Evolutionary conservation across 225 moss, liverwort and hornwort species (phyloP), one percentile per base, ranked within the genome.

Genomic region (Asterella californica): DNA sequence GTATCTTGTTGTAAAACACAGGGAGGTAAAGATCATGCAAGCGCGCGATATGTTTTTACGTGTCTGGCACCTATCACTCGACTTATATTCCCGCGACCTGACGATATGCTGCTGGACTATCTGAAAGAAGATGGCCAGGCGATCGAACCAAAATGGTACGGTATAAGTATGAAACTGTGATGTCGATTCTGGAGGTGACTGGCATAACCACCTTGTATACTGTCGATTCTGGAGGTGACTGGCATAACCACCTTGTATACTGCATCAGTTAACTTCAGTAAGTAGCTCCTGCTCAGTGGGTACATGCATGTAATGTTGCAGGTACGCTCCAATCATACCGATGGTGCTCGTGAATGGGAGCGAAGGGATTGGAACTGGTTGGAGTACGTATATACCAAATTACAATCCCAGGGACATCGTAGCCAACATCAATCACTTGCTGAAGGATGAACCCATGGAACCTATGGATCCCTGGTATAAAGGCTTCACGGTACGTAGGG

Each of bases 21-120:
- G 94, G 99, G 99, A 85, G 99, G 99, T 2, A 99, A 99, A 82
- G 95, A 99, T 81, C 92, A 91, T 83, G 99, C 99, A n/a, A 99
- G 99, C 72, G 85, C 95, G 45, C 90, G 99, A 84, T 99, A 99
- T 65, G 86, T 99, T 30, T 99, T 93, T 85, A 99, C 99, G 11
- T 93, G 93, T 83, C 86, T 99, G 10, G 71, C 95, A 30, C 93
- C 93, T 9, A 91, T 99, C 38, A 95, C 99, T 12, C 95, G 99
- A 70, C 83, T 88, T 60, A 68, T 99, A 24, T 99, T 92, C 71
- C 93, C 93, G 57, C 86, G 92, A 74, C 86, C 91, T 32, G 99
- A 99, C 77, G 95, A 99, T 72, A 77, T 93, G 66, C 95, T 99
- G 76, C 90, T 99, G 45, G 91, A 92, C 33, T 93, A 93, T 84